phyloP scores from a whole-genome alignment of 352 stramenopile genomes.

The Phytophthora fragariae region DNA sequence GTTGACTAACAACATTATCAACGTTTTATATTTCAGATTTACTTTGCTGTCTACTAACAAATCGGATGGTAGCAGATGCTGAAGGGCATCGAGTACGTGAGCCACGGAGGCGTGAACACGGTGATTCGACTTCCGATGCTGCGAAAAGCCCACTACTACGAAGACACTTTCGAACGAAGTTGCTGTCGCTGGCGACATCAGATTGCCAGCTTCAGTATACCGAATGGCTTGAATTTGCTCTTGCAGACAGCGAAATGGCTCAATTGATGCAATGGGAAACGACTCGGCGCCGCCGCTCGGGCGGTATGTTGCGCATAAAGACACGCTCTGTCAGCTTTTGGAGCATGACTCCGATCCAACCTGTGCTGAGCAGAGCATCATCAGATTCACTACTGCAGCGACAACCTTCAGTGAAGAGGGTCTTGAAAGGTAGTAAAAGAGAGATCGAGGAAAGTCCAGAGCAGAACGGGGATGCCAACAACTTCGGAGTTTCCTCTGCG shows the following conservation, averaged over 20 bases:
- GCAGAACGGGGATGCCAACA: conserved; percentile 18
- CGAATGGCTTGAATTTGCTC: conserved; percentile 48
- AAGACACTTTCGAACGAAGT: conserved; percentile 54
- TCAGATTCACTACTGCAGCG: conserved; percentile 37
- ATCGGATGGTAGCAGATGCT: conserved; percentile 43
- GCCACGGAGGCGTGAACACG: conserved; percentile 1
- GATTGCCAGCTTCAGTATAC: conserved; percentile 40
- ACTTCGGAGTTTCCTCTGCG: conserved; percentile 28
- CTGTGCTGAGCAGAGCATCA: conserved; percentile 23
- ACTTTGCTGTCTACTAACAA: conserved; percentile 57
- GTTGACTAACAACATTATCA: neutral
- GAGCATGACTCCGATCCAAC: conserved; percentile 33
- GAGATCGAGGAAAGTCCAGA: conserved; percentile 10
- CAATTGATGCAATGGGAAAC: conserved; percentile 50
- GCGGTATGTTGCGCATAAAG: conserved; percentile 9
- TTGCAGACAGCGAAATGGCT: conserved; percentile 42
- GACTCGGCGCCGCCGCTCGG: neutral
- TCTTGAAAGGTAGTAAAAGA: conserved; percentile 6
- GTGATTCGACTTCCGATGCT: conserved; percentile 31
- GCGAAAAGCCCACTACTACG: conserved; percentile 56
- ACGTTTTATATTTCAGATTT: conserved; percentile 42
- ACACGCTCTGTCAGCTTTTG: conserved; percentile 35
- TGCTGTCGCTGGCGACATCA: conserved; percentile 41
- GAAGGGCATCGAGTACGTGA: conserved; percentile 19
- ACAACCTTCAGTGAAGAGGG: conserved; percentile 12